Evolutionary conservation across 768 basidiomycete genomes (phyloP), one percentile per base, ranked within the genome.

Genomic region (Leucocoprinus leucothites): DNA sequence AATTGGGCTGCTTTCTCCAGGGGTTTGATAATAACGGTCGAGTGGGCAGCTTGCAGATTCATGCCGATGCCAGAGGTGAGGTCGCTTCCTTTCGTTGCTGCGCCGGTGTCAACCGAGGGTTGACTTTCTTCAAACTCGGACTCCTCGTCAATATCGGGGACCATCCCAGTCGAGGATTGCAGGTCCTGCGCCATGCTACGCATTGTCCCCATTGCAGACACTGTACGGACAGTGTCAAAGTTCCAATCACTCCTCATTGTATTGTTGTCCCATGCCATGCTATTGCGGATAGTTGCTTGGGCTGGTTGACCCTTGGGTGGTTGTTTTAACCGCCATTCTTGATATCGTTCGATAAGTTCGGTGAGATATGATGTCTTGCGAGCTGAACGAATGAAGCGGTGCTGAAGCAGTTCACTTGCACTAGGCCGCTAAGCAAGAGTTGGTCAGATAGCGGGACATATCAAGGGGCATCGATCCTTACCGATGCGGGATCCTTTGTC

Each of bases 191-290:
- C 78, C 74, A 87, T 85, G 54, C 81, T 86, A 48, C 85, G 82
- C 65, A 87, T 84, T 2, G 89, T 86, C 40, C 89, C 89, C 83
- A 91, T 88, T 3, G 86, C 83, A 25, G 84, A 78, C 8, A 81
- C 74, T 3, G 87, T 79, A 57, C 78, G 85, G 61, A 94, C 74
- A 1, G 92, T 95, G 63, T 94, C 94, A 67, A 98, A 98, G 67
- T 90, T 92, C 97, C 96, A 98, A 59, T 94, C 94, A 64, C 90
- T 94, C 65, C 84, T 82, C 71, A 96, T 79, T 1, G 94, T 92
- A 43, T 80, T 83, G 57, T 81, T 84, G 61, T 91, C 89, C 90
- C 89, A 91, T 44, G 79, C 75, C 45, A 75, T 68, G 49, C 76
- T 84, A 58, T 79, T 82, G 57, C 79, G 75, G 48, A 84, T 67